A percentile compares a stretch with the other conserved stretches of the same genome.
These are phyloP conservation scores for Monilinia vaccinii-corymbosi DNA, from an alignment of 2,329 filamentous ascomycete species.

Conservation along the genomic window DNA sequence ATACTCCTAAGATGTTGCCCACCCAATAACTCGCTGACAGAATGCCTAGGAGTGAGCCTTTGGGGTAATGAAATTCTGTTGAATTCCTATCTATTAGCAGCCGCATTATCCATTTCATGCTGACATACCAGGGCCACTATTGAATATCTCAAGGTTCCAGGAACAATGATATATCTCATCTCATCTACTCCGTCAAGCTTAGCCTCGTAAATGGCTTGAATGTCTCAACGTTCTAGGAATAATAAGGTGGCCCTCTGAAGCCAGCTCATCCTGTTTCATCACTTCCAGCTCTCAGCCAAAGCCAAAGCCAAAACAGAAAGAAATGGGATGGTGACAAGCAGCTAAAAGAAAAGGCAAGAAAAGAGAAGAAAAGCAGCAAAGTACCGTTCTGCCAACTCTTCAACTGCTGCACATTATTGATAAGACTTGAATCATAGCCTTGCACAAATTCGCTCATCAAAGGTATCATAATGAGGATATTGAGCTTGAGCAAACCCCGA, in stretches of 20 bases:
- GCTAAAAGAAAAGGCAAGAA: not conserved
- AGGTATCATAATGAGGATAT: constrained; percentile 17
- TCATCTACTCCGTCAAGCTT: not conserved
- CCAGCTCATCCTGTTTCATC: too few relatives aligned
- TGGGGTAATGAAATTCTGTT: constrained; percentile 16
- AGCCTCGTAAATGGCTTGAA: not conserved
- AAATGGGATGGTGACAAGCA: not conserved
- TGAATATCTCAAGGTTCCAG: not conserved
- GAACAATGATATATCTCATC: not conserved
- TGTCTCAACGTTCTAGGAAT: not conserved
- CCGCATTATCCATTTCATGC: not conserved
- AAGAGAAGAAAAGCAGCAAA: not conserved
- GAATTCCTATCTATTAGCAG: not conserved
- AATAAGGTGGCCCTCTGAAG: not conserved
- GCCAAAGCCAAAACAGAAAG: not conserved
- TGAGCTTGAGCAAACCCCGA: constrained; percentile 11
- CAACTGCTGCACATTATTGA: constrained; percentile 18
- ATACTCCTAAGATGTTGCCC: constrained; percentile 16
- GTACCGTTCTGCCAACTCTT: constrained; percentile 14
- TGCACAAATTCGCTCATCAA: constrained; percentile 20
- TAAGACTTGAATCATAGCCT: constrained; percentile 14
- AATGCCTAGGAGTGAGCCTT: constrained; percentile 13
- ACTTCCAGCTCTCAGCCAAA: too few relatives aligned
- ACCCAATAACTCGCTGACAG: constrained; percentile 17
- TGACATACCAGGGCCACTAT: not conserved